A percentile compares a stretch with the other conserved stretches of the same genome.
Conservation (phyloP, 257 asterid species). For the Solanum raphanifolium region DNA sequence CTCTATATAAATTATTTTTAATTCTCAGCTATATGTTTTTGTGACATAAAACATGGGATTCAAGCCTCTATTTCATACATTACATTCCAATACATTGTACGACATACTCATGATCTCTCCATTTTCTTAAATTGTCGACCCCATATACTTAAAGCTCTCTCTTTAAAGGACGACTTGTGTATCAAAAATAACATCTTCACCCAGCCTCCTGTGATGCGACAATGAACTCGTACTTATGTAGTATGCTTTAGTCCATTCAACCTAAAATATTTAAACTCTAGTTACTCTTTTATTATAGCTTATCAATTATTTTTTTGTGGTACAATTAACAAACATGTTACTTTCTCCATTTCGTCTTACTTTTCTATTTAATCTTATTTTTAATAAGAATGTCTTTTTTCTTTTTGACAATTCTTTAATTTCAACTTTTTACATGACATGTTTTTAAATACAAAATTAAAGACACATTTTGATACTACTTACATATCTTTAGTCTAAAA, state of each 20-base stretch:
- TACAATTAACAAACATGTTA: background rate
- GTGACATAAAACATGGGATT: fast-evolving
- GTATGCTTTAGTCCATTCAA: background rate
- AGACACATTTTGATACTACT: too few relatives aligned
- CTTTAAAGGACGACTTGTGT: background rate
- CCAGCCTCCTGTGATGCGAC: background rate
- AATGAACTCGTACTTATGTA: background rate
- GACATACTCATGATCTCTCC: background rate
- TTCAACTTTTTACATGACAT: too few relatives aligned
- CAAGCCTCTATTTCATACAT: too few relatives aligned
- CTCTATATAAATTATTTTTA: background rate
- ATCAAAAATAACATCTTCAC: background rate
- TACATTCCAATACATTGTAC: too few relatives aligned
- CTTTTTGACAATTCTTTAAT: too few relatives aligned
- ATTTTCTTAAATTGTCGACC: background rate
- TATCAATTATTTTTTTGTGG: too few relatives aligned
- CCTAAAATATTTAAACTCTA: background rate
- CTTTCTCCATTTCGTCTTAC: fast-evolving
- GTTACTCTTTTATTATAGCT: background rate
- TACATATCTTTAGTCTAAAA: too few relatives aligned
- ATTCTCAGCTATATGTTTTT: too few relatives aligned
- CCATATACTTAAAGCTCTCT: background rate
- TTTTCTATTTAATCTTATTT: too few relatives aligned
- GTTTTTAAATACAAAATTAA: too few relatives aligned
- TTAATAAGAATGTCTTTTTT: fast-evolving